Conservation (phyloP, 306 rosid species). For the Prunus armeniaca region DNA sequence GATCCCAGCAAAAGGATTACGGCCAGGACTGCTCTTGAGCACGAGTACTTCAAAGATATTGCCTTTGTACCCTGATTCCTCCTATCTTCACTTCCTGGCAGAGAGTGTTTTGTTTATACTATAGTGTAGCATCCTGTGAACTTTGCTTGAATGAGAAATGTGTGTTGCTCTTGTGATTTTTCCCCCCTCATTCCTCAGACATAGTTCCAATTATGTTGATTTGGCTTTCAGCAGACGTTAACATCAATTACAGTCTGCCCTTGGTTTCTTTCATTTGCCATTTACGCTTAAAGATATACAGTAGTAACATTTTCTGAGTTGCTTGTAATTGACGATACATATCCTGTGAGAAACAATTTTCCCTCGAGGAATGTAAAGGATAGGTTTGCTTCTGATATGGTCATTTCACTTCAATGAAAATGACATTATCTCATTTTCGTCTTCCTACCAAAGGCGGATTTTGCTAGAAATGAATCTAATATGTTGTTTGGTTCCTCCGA, state of each 20-base stretch:
- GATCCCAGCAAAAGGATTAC: slow-evolving; percentile 95
- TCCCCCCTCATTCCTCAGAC: slow-evolving; percentile 18
- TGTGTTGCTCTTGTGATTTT: slow-evolving; percentile 42
- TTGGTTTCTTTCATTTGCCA: not conserved
- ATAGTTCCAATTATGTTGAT: slow-evolving; percentile 22
- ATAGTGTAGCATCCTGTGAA: slow-evolving; percentile 56
- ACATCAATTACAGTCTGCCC: slow-evolving; percentile 4
- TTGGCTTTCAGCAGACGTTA: slow-evolving; percentile 10
- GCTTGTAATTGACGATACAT: slow-evolving; percentile 22
- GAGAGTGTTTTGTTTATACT: slow-evolving; percentile 70
- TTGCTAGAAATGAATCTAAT: not conserved
- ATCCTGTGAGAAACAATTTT: slow-evolving; percentile 9
- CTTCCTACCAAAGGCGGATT: not conserved
- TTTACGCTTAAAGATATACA: slow-evolving; percentile 11
- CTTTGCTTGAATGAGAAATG: slow-evolving; percentile 57
- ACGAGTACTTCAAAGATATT: slow-evolving; percentile 93
- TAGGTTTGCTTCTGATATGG: not conserved
- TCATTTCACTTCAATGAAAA: not conserved
- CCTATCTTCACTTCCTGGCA: slow-evolving; percentile 25
- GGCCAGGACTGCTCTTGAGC: slow-evolving; percentile 93
- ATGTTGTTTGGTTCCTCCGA: not conserved
- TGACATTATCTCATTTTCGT: not conserved
- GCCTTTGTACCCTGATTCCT: slow-evolving; percentile 69
- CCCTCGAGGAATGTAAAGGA: slow-evolving; percentile 18
- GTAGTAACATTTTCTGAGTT: slow-evolving; percentile 4